Percentiles rank a stretch among this genome's conserved stretches.
Evolutionary conservation across 495 filamentous ascomycete species (phyloP).

Genomic region (Pseudevernia furfuracea): DNA sequence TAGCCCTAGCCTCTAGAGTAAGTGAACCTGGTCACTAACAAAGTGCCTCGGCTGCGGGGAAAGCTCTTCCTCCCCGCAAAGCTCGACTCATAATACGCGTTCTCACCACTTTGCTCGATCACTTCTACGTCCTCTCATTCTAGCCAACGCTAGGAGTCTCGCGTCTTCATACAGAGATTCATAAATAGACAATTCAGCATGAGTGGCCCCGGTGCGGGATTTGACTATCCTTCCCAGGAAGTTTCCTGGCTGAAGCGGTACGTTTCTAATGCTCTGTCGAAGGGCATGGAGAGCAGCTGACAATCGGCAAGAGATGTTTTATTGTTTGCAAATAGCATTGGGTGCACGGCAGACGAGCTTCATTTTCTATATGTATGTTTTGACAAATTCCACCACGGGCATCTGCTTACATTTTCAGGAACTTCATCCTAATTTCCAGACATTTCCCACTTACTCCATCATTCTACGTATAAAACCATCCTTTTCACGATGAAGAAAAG

Average conservation of each 20-base stretch:
- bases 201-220: conserved; percentile 62
- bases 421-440: conserved; percentile 70
- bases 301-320: conserved; percentile 49
- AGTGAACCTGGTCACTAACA: too few relatives aligned
- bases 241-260: conserved; percentile 75
- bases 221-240: conserved; percentile 62
- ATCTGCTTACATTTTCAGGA: conserved; percentile 46
- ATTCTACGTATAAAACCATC: conserved; percentile 56
- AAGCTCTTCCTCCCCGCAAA: neutral
- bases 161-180: neutral
- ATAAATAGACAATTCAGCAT: conserved; percentile 24
- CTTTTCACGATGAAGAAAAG: neutral
- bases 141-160: neutral
- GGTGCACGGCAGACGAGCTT: conserved; percentile 73
- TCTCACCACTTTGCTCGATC: neutral
- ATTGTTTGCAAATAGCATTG: conserved; percentile 83
- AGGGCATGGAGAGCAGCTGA: conserved; percentile 4
- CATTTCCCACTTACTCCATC: conserved; percentile 82
- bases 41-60: conserved; percentile 1
- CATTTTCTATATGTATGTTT: conserved; percentile 76
- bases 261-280: neutral
- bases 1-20: too few relatives aligned
- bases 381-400: conserved; percentile 8
- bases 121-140: neutral
- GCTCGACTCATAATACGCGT: neutral